Percentiles rank a stretch among this genome's conserved stretches.
Evolutionary conservation across 78 protist genomes (phyloP).

Genomic region (Isochrysis galbana): DNA sequence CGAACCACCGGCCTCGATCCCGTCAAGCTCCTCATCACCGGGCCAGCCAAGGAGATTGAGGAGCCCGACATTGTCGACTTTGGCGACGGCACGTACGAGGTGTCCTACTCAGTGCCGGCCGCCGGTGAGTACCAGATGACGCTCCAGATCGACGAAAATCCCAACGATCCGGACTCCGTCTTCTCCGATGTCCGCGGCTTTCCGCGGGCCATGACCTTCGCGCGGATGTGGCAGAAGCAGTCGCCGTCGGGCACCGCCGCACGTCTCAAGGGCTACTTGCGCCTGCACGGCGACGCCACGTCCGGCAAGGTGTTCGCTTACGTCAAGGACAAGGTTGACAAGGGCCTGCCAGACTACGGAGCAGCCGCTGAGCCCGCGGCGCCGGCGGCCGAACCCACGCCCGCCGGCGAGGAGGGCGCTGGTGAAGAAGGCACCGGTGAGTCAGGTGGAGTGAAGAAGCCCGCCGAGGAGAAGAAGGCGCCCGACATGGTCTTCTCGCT

Average conservation of each 20-base stretch:
- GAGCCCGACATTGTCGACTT: not conserved
- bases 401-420: not conserved
- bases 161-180: not conserved
- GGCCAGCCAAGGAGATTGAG: not conserved
- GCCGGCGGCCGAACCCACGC: not conserved
- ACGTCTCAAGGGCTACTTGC: not conserved
- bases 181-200: not conserved
- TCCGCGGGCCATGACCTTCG: not conserved
- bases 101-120: not conserved
- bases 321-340: not conserved
- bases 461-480: not conserved
- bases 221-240: not conserved
- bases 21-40: not conserved
- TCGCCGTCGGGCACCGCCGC: not conserved
- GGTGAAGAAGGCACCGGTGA: not conserved
- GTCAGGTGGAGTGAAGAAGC: not conserved
- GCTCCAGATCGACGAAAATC: not conserved
- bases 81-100: not conserved
- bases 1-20: not conserved
- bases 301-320: not conserved
- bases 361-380: not conserved
- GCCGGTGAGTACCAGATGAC: not conserved
- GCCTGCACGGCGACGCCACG: not conserved
- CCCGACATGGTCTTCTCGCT: not conserved
- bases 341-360: not conserved